A percentile compares a stretch with the other conserved stretches of the same genome.
Evolutionary conservation across 805 yeast genomes (phyloP).

Genomic region (Yamadazyma phyllophila): DNA sequence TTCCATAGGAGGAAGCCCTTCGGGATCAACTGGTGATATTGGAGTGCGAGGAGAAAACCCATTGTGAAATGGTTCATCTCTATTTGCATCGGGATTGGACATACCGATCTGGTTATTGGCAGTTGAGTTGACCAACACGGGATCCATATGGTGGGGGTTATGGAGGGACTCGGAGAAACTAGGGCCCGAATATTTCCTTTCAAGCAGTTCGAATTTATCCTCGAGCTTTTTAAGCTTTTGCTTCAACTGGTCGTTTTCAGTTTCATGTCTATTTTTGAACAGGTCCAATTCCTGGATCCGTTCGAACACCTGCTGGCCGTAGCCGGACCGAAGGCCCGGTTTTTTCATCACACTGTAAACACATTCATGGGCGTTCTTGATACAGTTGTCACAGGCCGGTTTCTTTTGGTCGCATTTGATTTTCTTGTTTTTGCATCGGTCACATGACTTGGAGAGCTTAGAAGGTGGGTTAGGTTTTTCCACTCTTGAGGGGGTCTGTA

Average conservation of each 20-base stretch:
- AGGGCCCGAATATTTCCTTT: slow-evolving; percentile 2
- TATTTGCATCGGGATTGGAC: neutral
- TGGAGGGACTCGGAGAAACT: neutral
- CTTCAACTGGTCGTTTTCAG: slow-evolving; percentile 9
- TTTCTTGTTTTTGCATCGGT: slow-evolving; percentile 17
- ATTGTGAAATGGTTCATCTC: neutral
- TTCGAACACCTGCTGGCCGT: slow-evolving; percentile 18
- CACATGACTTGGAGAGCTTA: slow-evolving; percentile 17
- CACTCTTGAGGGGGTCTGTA: neutral
- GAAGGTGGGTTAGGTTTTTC: slow-evolving; percentile 1
- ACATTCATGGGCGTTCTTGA: slow-evolving; percentile 12
- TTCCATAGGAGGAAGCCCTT: slow-evolving; percentile 8
- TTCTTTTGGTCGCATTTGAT: slow-evolving; percentile 16
- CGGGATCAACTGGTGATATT: neutral
- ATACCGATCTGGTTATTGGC: neutral
- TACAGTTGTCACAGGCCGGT: slow-evolving; percentile 16
- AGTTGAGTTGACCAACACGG: neutral
- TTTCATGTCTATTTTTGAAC: slow-evolving; percentile 7
- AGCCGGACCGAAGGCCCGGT: slow-evolving; percentile 19
- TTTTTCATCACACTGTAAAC: slow-evolving; percentile 18
- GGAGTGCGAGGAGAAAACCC: neutral
- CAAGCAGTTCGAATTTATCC: slow-evolving; percentile 9
- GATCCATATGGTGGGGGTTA: neutral
- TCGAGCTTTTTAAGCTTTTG: slow-evolving; percentile 10
- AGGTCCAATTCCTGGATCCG: slow-evolving; percentile 10